Conservation (phyloP, 768 basidiomycete species). For the Suillus discolor region DNA sequence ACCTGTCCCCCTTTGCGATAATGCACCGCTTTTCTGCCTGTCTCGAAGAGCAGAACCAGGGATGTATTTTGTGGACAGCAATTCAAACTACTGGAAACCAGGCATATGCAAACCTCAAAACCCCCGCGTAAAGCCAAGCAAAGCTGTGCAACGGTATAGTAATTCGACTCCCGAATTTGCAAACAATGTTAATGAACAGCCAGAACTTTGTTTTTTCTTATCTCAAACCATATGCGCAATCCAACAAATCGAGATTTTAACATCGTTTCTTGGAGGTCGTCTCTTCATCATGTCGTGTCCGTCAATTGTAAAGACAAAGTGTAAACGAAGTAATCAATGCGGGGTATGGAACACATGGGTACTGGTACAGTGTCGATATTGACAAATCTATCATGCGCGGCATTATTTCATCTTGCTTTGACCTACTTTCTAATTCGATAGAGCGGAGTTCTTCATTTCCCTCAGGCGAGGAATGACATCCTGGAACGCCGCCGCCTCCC, state of each 20-base stretch:
- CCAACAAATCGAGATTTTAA: not conserved
- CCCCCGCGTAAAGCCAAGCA: too few relatives aligned
- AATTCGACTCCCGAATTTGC: not conserved
- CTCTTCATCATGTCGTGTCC: not conserved
- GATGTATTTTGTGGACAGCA: not conserved
- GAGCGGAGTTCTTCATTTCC: conserved; percentile 19
- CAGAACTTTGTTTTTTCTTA: not conserved
- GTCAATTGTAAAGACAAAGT: not conserved
- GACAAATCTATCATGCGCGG: not conserved
- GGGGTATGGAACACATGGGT: not conserved
- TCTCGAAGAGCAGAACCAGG: not conserved
- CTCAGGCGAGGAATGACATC: conserved; percentile 35
- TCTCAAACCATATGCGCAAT: not conserved
- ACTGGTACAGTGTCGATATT: not conserved
- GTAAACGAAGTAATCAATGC: not conserved
- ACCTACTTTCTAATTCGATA: not conserved
- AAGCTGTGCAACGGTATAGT: not conserved
- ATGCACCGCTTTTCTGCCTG: not conserved
- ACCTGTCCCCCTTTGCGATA: too few relatives aligned
- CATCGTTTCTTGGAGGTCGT: not conserved
- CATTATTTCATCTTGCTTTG: not conserved
- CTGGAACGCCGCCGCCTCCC: conserved; percentile 25
- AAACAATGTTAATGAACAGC: not conserved
- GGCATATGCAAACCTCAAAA: not conserved
- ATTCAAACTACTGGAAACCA: not conserved